phyloP scores from a whole-genome alignment of 2,329 filamentous ascomycete genomes.

The Hawksworthiomyces lignivorus region DNA sequence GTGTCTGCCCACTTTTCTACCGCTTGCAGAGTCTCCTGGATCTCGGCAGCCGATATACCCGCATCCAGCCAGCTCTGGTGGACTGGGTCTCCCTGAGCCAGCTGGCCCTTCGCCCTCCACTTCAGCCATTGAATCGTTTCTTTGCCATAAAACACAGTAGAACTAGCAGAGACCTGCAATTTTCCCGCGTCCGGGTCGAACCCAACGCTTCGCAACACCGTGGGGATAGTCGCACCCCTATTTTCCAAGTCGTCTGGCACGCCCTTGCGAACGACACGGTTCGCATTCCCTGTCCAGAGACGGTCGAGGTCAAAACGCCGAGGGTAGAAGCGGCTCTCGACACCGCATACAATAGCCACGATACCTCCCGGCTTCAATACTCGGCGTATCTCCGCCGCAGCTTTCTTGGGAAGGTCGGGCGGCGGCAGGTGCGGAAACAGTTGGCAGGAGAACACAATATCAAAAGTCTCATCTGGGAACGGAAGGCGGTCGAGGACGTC shows the following conservation, averaged over 20 bases:
- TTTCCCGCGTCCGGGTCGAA: conserved; percentile 21
- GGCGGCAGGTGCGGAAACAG: conserved; percentile 33
- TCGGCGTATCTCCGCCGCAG: conserved; percentile 33
- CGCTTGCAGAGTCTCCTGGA: conserved; percentile 23
- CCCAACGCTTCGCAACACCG: conserved; percentile 23
- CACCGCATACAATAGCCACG: conserved; percentile 26
- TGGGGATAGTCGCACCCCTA: conserved; percentile 21
- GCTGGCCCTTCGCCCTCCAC: conserved; percentile 18
- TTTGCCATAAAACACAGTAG: conserved; percentile 19
- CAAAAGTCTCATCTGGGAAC: conserved; percentile 31
- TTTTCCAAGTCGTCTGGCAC: conserved; percentile 9
- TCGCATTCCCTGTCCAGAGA: conserved; percentile 21
- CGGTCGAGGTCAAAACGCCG: conserved; percentile 17
- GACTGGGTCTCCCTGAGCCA: conserved; percentile 24
- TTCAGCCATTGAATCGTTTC: conserved; percentile 23
- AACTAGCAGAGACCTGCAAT: conserved; percentile 22
- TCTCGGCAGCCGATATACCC: conserved; percentile 28
- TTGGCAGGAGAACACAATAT: conserved; percentile 36
- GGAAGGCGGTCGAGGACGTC: conserved; percentile 30
- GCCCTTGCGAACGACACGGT: conserved; percentile 10
- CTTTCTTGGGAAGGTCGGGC: conserved; percentile 20
- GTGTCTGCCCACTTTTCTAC: conserved; percentile 26
- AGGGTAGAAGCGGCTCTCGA: conserved; percentile 26
- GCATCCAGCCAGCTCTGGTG: conserved; percentile 27
- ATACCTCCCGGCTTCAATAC: conserved; percentile 35